A percentile compares a stretch with the other conserved stretches of the same genome.
phyloP scores from a whole-genome alignment of 495 filamentous ascomycete genomes.

The Delitschia confertaspora region DNA sequence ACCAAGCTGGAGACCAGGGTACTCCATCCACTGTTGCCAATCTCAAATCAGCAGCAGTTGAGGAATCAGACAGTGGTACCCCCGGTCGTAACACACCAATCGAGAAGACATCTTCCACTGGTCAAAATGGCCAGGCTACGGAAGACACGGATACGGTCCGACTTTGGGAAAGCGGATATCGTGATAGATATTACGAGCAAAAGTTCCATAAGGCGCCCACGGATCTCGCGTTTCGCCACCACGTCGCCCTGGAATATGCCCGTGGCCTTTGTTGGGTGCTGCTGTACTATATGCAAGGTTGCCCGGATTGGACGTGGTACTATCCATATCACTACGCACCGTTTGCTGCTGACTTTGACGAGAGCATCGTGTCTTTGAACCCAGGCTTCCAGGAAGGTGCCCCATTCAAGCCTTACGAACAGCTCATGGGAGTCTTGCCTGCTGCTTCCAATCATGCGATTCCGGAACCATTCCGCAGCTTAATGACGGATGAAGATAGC shows the following conservation, averaged over 20 bases:
- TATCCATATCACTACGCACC: constrained; percentile 98
- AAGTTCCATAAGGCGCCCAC: constrained; percentile 84
- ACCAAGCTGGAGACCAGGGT: constrained; percentile 23
- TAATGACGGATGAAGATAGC: constrained; percentile 81
- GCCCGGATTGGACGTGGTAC: constrained; percentile 97
- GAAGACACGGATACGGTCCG: constrained; percentile 80
- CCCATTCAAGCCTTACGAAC: constrained; percentile 88
- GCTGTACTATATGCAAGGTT: constrained; percentile 95
- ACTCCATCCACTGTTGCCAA: constrained; percentile 49
- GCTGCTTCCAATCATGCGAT: constrained; percentile 87
- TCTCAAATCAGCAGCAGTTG: constrained; percentile 53
- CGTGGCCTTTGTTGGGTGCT: constrained; percentile 98
- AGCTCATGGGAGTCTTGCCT: constrained; percentile 95
- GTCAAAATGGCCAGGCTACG: constrained; percentile 50
- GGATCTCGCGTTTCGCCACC: constrained; percentile 77
- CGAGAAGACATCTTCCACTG: constrained; percentile 36
- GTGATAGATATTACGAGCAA: constrained; percentile 91
- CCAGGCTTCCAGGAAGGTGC: constrained; percentile 75
- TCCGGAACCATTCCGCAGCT: constrained; percentile 69
- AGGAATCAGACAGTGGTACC: constrained; percentile 49
- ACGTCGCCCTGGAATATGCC: constrained; percentile 89
- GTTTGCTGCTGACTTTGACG: constrained; percentile 90
- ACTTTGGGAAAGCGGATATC: constrained; percentile 92
- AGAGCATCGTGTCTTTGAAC: constrained; percentile 68
- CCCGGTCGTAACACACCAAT: constrained; percentile 48